Conservation (phyloP, 2,329 filamentous ascomycete species). For the Bipolaris sorokiniana region DNA sequence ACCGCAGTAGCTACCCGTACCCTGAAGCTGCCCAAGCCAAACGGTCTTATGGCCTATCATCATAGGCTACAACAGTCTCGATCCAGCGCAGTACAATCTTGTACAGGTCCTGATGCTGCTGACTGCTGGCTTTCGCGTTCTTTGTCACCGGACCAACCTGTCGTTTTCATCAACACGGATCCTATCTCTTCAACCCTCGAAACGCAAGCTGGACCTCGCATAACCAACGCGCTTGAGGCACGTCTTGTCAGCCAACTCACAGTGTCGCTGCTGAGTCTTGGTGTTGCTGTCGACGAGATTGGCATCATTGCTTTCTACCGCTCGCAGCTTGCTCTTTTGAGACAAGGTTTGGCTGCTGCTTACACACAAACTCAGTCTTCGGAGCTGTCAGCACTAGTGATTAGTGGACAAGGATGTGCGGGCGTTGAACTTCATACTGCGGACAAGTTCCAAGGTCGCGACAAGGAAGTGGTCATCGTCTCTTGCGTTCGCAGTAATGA, state of each 20-base stretch:
- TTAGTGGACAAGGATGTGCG: constrained; percentile 21
- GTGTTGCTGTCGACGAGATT: constrained; percentile 76
- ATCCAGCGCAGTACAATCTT: constrained; percentile 43
- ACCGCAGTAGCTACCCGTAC: constrained; percentile 72
- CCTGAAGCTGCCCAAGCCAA: constrained; percentile 65
- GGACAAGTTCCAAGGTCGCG: constrained; percentile 93
- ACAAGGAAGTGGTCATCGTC: constrained; percentile 91
- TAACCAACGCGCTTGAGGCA: constrained; percentile 86
- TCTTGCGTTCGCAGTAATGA: constrained; percentile 89
- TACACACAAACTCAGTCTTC: constrained; percentile 53
- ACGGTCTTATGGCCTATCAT: constrained; percentile 46
- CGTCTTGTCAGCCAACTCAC: constrained; percentile 80
- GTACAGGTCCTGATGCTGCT: constrained; percentile 55
- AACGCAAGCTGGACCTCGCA: constrained; percentile 75
- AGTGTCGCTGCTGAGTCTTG: constrained; percentile 74
- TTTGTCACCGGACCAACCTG: constrained; percentile 72
- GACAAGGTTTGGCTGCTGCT: constrained; percentile 68
- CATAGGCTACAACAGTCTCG: constrained; percentile 22
- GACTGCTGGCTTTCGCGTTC: constrained; percentile 79
- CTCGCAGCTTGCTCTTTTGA: constrained; percentile 83
- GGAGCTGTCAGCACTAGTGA: constrained; percentile 44
- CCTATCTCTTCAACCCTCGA: constrained; percentile 70
- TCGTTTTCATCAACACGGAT: constrained; percentile 91
- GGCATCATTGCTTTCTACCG: constrained; percentile 98
- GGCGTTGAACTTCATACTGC: constrained; percentile 94